Evolutionary conservation across 176 grass and related monocot species (phyloP).

Genomic region (Dactylis glomerata): DNA sequence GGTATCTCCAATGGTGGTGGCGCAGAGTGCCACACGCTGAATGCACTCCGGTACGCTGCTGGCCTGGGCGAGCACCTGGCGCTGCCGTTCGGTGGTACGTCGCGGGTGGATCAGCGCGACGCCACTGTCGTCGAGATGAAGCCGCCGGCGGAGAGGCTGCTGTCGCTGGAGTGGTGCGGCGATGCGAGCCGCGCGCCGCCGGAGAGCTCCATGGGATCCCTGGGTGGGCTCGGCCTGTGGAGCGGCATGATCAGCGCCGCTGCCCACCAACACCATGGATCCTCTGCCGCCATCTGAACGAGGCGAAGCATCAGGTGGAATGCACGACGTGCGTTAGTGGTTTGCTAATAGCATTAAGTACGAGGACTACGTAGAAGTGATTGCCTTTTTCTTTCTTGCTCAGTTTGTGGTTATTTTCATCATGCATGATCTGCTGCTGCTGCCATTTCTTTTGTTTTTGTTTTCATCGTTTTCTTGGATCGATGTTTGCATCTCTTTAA

Average conservation of each 20-base stretch:
- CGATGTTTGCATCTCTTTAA: slow-evolving; percentile 37
- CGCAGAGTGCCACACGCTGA: slow-evolving; percentile 34
- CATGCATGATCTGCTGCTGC: slow-evolving; percentile 5
- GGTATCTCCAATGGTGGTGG: neutral
- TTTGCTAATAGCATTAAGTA: slow-evolving; percentile 59
- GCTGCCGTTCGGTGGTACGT: slow-evolving; percentile 23
- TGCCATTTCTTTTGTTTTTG: neutral
- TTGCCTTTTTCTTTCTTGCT: slow-evolving; percentile 19
- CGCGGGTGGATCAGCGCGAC: slow-evolving; percentile 10
- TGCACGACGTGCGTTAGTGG: slow-evolving; percentile 33
- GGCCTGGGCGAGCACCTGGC: slow-evolving; percentile 45
- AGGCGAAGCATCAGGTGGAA: neutral
- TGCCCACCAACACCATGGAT: slow-evolving; percentile 45
- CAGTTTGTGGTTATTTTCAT: slow-evolving; percentile 24
- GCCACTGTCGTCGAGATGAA: slow-evolving; percentile 45
- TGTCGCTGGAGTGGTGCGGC: slow-evolving; percentile 73
- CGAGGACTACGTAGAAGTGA: slow-evolving; percentile 43
- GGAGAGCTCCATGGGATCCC: slow-evolving; percentile 47
- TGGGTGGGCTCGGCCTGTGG: slow-evolving; percentile 48
- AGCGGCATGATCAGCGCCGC: slow-evolving; percentile 50
- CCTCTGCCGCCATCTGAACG: slow-evolving; percentile 49
- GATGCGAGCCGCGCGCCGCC: slow-evolving; percentile 50
- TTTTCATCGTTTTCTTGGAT: slow-evolving; percentile 37
- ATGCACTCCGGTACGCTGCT: slow-evolving; percentile 39
- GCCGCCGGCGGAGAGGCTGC: slow-evolving; percentile 35